phyloP scores from a whole-genome alignment of 2,329 filamentous ascomycete genomes.

The Zymoseptoria brevis region DNA sequence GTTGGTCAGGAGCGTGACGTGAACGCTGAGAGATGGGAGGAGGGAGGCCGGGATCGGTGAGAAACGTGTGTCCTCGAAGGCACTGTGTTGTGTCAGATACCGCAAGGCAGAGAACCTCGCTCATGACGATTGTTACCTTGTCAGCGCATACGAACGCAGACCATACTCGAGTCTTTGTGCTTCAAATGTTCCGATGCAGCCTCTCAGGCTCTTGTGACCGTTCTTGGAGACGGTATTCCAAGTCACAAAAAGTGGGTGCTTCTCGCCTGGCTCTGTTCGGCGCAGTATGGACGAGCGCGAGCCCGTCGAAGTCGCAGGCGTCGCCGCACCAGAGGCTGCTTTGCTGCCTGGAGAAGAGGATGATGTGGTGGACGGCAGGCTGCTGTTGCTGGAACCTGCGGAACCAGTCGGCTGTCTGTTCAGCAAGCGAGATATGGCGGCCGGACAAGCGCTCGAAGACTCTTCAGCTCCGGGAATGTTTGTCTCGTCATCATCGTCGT shows the following conservation, averaged over 20 bases:
- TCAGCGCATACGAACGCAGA: slow-evolving; percentile 72
- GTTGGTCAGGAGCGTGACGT: slow-evolving; percentile 61
- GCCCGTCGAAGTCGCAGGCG: slow-evolving; percentile 34
- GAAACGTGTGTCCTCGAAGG: slow-evolving; percentile 58
- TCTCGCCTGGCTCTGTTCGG: slow-evolving; percentile 14
- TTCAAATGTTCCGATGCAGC: slow-evolving; percentile 95
- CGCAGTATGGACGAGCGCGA: slow-evolving; percentile 34
- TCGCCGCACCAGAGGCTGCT: slow-evolving; percentile 15
- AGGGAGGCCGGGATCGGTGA: slow-evolving; percentile 57
- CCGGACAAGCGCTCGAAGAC: slow-evolving; percentile 25
- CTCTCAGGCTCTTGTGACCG: slow-evolving; percentile 64
- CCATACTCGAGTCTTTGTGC: slow-evolving; percentile 63
- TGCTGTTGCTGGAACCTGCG: slow-evolving; percentile 23
- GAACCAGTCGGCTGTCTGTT: slow-evolving; percentile 15
- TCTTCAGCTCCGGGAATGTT: slow-evolving; percentile 17
- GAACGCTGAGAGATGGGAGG: slow-evolving; percentile 63
- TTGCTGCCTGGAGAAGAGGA: slow-evolving; percentile 6
- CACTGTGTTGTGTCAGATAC: slow-evolving; percentile 33
- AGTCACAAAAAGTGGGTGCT: slow-evolving; percentile 79
- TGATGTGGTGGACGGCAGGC: slow-evolving; percentile 21
- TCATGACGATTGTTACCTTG: slow-evolving; percentile 48
- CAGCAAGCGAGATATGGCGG: slow-evolving; percentile 39
- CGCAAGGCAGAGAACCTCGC: not conserved
- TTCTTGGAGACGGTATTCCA: slow-evolving; percentile 69
- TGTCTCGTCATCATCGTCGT: slow-evolving; percentile 21